Evolutionary conservation across 2,329 filamentous ascomycete species (phyloP).

Genomic region (Penicillium sp.): DNA sequence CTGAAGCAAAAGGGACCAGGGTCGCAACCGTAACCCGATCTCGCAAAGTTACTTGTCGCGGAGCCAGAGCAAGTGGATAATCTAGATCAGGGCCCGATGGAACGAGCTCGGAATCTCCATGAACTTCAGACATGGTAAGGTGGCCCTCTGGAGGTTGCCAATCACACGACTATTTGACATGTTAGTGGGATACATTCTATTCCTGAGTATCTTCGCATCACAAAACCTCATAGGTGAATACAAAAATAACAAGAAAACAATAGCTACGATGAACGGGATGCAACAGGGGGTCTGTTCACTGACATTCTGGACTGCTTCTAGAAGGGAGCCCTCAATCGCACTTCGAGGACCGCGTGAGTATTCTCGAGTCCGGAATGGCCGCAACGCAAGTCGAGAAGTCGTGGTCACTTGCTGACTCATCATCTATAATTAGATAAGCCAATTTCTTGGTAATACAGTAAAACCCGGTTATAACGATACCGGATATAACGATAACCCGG

Average conservation of each 20-base stretch:
- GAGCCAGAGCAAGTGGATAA: constrained; percentile 66
- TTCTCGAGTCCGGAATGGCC: constrained; percentile 44
- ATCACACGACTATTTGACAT: constrained; percentile 38
- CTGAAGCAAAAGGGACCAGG: constrained; percentile 76
- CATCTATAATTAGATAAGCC: not conserved
- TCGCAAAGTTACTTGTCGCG: constrained; percentile 75
- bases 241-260: constrained; percentile 2
- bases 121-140: constrained; percentile 38
- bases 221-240: constrained; percentile 1
- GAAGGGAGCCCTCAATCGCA: constrained; percentile 26
- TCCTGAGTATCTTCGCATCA: not conserved
- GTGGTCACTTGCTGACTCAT: constrained; percentile 3
- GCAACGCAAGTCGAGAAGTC: constrained; percentile 32
- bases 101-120: constrained; percentile 34
- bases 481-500: too few species aligned
- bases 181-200: constrained; percentile 27
- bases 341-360: constrained; percentile 45
- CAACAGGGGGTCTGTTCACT: constrained; percentile 19
- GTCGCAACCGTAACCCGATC: constrained; percentile 83
- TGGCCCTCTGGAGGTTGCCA: constrained; percentile 19
- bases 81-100: constrained; percentile 38
- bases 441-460: too few species aligned
- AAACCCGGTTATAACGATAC: too few species aligned
- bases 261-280: constrained; percentile 5
- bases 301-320: constrained; percentile 28